Evolutionary conservation across 495 filamentous ascomycete genomes (phyloP), one percentile per base, ranked within the genome.

Genomic region (Durotheca rogersii): DNA sequence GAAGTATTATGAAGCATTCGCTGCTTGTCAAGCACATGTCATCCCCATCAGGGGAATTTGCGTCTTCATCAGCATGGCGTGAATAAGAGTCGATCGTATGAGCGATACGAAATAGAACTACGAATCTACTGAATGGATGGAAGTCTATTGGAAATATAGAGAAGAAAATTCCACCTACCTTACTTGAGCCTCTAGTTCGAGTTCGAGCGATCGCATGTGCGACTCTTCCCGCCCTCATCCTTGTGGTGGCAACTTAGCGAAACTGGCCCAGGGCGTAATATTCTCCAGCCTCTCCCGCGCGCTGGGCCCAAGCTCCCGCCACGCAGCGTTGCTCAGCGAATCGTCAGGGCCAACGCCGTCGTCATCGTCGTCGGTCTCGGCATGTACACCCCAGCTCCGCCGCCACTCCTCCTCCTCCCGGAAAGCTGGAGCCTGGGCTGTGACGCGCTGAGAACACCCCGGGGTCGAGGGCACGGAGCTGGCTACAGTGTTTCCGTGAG

Each of bases 261-360:
- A 53, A 34, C 1, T 18, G 2, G 18, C 27, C 41, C 43, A 16
- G 25, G 43, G 41, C 21, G 49, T 53, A 4, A 53, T 19, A 1
- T 21, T 10, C 9, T 33, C 39, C 1, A 17, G 4, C 23, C 23
- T 27, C 23, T 27, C 23, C 23, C 9, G 23, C 23, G 9, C 23
- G 23, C 23, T 10, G 31, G 10, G n/a, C 15, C 7, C 17, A 15
- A 7, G 30, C 39, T n/a, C 18, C 41, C 5, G 33, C 30, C 31
- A 34, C 11, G 6, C 5, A 20, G 33, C 31, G 31, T 38, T 45
- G 23, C 49, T 53, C 16, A 29, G 16, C 32, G 49, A 46, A 34
- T 45, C 49, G 17, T 53, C 49, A 4, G 41, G 41, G 15, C 18
- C 4, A 5, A 53, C 19, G 1, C 15, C 18, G 9, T 21, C 23